Base-by-base conservation (phyloP, 192 early-diverging fungal species). In the Coemansia sp. region DNA sequence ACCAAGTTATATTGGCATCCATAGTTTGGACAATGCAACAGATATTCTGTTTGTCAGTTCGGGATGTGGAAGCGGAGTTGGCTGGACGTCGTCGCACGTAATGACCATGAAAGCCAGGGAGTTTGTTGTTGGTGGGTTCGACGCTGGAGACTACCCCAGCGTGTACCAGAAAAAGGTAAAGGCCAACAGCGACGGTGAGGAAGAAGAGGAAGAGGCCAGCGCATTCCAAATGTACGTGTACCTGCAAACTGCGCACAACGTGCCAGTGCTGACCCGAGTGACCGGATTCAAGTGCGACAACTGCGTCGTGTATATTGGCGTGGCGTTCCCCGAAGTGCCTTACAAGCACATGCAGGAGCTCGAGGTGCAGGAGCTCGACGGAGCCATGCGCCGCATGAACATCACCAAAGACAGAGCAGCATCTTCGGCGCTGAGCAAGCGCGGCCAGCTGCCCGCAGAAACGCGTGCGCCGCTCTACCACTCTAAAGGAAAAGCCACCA, bases 151-250 rank as follows among this genome's bases (percentile, higher is more conserved):
- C 52, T 70, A 71, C 38, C 38, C 65, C 38, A 38, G 61, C 41
- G 59, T 76, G 6, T 76, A 64, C 61, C 64, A 63, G 27, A 62
- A 48, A 59, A 69, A 75, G 24, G 37, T 47, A n/a, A 7, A 45
- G 39, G 43, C 22, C 1, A n/a, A 23, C 23, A 12, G 14, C 0
- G 19, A 19, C 22, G n/a, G 3, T 1, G 53, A 58, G 13, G 66
- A 59, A 23, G 54, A 65, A 19, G 68, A 61, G 37, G 66, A 65
- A 12, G 64, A 75, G 32, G 64, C 68, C 49, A 71, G 59, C 49
- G 74, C 74, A 2, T 71, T 61, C 27, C 68, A 66, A 1, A 71
- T 76, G 74, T 76, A 76, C 57, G 58, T 71, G 61, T 70, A 76
- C 57, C 39, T 76, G 26, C 71, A 57, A 47, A 67, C 57, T 11